phyloP scores from a whole-genome alignment of 2,329 filamentous ascomycete species.

The Talaromyces pinophilus region DNA sequence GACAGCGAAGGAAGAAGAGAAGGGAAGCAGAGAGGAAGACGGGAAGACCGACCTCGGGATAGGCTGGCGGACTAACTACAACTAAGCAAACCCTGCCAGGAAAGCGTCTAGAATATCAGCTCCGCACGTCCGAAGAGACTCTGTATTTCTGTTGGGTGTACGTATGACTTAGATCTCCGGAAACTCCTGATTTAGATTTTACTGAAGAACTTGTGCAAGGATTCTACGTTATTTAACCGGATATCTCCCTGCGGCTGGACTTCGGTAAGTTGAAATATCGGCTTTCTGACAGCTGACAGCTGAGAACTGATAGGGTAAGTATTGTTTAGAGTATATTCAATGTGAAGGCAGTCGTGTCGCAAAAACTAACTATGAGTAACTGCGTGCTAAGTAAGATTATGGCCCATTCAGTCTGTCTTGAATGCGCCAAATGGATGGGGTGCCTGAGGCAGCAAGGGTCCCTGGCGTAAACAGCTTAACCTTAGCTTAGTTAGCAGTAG shows the following conservation, averaged over 20 bases:
- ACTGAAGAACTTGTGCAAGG: background rate
- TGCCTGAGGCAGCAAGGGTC: background rate
- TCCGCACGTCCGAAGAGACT: constrained; percentile 3
- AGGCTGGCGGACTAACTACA: background rate
- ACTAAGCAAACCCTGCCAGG: constrained; percentile 1
- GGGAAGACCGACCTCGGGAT: constrained; percentile 19
- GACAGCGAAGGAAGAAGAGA: constrained; percentile 14
- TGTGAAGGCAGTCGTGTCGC: background rate
- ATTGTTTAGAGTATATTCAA: background rate
- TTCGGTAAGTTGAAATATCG: background rate
- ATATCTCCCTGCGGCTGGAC: background rate
- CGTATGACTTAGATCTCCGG: background rate
- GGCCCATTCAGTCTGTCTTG: too few relatives aligned
- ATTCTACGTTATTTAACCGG: background rate
- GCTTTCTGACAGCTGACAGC: background rate
- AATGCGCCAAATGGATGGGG: background rate
- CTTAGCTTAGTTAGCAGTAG: background rate
- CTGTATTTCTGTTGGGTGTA: background rate
- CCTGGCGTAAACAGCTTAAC: background rate
- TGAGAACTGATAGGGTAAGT: background rate
- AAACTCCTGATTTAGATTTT: background rate
- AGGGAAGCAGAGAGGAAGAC: constrained; percentile 9
- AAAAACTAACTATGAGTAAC: background rate
- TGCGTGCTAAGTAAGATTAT: background rate
- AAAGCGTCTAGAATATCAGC: background rate